Evolutionary conservation across 1,284 basidiomycete species (phyloP).

Genomic region (Melanopsichium pennsylvanicum): DNA sequence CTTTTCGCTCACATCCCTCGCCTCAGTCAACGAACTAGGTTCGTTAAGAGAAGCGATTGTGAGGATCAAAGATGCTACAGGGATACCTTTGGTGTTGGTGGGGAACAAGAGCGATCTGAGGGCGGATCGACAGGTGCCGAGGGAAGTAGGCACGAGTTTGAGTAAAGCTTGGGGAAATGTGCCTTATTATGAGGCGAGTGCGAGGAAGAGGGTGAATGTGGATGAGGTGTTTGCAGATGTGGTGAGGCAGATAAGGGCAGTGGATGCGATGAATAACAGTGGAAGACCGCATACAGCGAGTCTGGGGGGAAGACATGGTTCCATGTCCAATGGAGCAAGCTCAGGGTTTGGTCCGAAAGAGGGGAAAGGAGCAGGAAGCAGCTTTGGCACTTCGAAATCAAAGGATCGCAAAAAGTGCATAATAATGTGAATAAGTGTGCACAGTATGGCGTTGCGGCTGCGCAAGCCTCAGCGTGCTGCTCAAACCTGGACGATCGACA

Average conservation of each 20-base stretch:
- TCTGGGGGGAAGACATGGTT: slow-evolving; percentile 3
- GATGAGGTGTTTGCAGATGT: slow-evolving; percentile 60
- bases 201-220: slow-evolving; percentile 56
- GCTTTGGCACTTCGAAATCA: slow-evolving; percentile 7
- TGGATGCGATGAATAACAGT: slow-evolving; percentile 22
- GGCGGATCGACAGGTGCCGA: slow-evolving; percentile 54
- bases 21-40: slow-evolving; percentile 58
- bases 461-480: too few species aligned
- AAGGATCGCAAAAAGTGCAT: slow-evolving; percentile 49
- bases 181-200: slow-evolving; percentile 59
- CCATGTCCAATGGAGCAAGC: background rate
- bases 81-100: slow-evolving; percentile 55
- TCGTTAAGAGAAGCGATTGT: slow-evolving; percentile 58
- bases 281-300: background rate
- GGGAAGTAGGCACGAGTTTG: slow-evolving; percentile 59
- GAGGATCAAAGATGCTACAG: slow-evolving; percentile 49
- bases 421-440: slow-evolving; percentile 43
- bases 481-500: too few species aligned
- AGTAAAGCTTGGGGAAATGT: slow-evolving; percentile 59
- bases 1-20: slow-evolving; percentile 57
- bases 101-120: slow-evolving; percentile 60
- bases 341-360: slow-evolving; percentile 1
- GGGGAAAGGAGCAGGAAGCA: slow-evolving; percentile 7
- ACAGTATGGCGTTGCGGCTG: too few species aligned
- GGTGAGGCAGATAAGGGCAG: slow-evolving; percentile 54